Evolutionary conservation across 129 eudicot genomes (phyloP).

Genomic region (Lactuca saligna): DNA sequence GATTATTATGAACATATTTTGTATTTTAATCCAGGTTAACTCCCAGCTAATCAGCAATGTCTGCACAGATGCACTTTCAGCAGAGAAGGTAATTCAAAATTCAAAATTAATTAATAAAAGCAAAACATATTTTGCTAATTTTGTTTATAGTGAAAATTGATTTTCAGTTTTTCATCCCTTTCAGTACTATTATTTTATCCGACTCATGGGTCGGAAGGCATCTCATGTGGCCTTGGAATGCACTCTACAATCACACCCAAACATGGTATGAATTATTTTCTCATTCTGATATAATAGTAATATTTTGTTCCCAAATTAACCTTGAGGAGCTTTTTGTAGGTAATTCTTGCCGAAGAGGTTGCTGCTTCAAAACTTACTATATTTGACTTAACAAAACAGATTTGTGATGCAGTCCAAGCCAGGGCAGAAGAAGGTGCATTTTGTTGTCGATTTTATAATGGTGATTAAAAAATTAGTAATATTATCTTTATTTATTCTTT

Average conservation of each 20-base stretch:
- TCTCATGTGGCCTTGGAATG: conserved; percentile 98
- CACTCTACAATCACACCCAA: conserved; percentile 96
- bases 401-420: conserved; percentile 92
- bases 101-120: background rate
- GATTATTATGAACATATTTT: background rate
- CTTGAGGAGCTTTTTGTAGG: conserved; percentile 40
- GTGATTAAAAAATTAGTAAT: background rate
- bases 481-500: background rate
- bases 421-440: conserved; percentile 66
- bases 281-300: background rate
- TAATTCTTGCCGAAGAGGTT: conserved; percentile 90
- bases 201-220: conserved; percentile 98
- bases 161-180: background rate
- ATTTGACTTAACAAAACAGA: conserved; percentile 82
- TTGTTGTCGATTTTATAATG: background rate
- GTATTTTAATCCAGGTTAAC: conserved; percentile 42
- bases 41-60: conserved; percentile 95
- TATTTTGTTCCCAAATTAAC: background rate
- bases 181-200: conserved; percentile 76
- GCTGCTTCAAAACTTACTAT: conserved; percentile 88
- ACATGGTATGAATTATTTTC: conserved; percentile 48
- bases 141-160: background rate
- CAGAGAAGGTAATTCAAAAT: conserved; percentile 66
- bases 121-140: background rate
- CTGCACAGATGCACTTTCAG: conserved; percentile 92